Percentiles rank a stretch among this genome's conserved stretches.
Conservation (phyloP, 768 basidiomycete genomes). For the Serpula lacrymans region DNA sequence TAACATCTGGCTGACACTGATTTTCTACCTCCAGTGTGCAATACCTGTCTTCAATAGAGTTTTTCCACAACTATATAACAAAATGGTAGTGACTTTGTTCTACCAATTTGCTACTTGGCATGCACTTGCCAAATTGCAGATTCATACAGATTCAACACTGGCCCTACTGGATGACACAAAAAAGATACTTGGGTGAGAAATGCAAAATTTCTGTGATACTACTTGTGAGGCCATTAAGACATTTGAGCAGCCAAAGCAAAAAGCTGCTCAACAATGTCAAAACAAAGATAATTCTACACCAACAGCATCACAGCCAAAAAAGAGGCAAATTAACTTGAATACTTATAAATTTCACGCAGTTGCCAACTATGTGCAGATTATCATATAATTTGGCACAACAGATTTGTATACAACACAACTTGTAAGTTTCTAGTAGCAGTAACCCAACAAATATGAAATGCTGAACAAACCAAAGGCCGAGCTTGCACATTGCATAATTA, state of each 20-base stretch:
- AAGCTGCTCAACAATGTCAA: conserved; percentile 8
- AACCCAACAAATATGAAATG: background rate
- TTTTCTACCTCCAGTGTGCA: background rate
- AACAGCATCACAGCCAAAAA: background rate
- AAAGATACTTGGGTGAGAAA: conserved; percentile 6
- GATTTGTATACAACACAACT: conserved; percentile 33
- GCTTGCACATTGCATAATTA: background rate
- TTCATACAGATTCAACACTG: conserved; percentile 29
- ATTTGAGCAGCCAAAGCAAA: conserved; percentile 19
- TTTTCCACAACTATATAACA: conserved; percentile 21
- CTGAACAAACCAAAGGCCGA: background rate
- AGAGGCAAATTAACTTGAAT: conserved; percentile 25
- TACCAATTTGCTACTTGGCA: conserved; percentile 32
- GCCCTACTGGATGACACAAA: conserved; percentile 14
- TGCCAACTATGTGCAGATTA: conserved; percentile 27
- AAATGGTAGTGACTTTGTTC: conserved; percentile 13
- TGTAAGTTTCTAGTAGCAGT: conserved; percentile 18
- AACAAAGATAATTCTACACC: background rate
- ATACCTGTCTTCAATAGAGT: conserved; percentile 31
- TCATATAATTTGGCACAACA: conserved; percentile 28
- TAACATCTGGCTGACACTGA: background rate
- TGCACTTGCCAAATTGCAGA: conserved; percentile 28
- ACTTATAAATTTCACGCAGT: conserved; percentile 35
- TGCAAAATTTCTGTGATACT: conserved; percentile 20
- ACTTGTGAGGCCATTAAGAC: conserved; percentile 25